Percentiles rank a stretch among this genome's conserved stretches.
Evolutionary conservation across 176 grass and related monocot genomes (phyloP).

Genomic region (Chloris gayana): DNA sequence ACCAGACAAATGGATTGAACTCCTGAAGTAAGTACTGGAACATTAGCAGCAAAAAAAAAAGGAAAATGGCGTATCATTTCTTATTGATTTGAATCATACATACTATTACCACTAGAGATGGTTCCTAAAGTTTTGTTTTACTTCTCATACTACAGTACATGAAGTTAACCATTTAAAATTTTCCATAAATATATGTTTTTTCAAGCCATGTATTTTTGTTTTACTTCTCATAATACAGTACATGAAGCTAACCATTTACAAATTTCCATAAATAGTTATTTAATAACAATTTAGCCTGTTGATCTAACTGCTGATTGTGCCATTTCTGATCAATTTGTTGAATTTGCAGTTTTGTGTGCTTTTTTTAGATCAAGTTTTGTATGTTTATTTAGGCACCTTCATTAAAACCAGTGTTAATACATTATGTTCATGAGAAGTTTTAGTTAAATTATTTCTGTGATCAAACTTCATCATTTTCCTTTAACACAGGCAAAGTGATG

Average conservation of each 20-base stretch:
- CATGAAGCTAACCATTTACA: too few relatives aligned
- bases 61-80: not conserved
- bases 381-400: not conserved
- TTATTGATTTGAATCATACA: constrained; percentile 23
- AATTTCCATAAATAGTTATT: not conserved
- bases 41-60: constrained; percentile 14
- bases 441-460: not conserved
- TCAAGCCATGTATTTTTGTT: not conserved
- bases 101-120: not conserved
- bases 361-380: too few relatives aligned
- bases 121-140: not conserved
- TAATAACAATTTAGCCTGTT: not conserved
- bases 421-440: constrained; percentile 1
- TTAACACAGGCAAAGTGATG: constrained; percentile 69
- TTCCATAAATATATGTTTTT: not conserved
- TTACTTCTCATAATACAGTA: too few relatives aligned
- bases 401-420: constrained; percentile 23
- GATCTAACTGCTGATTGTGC: not conserved
- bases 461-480: constrained; percentile 27
- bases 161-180: not conserved
- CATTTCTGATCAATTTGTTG: not conserved
- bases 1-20: constrained; percentile 97
- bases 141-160: not conserved
- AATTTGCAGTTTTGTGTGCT: not conserved
- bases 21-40: constrained; percentile 75